Percentiles rank a stretch among this genome's conserved stretches.
These are phyloP conservation scores for Pelagophyceae sp. DNA, from an alignment of 352 stramenopile species.

Conservation along the genomic window DNA sequence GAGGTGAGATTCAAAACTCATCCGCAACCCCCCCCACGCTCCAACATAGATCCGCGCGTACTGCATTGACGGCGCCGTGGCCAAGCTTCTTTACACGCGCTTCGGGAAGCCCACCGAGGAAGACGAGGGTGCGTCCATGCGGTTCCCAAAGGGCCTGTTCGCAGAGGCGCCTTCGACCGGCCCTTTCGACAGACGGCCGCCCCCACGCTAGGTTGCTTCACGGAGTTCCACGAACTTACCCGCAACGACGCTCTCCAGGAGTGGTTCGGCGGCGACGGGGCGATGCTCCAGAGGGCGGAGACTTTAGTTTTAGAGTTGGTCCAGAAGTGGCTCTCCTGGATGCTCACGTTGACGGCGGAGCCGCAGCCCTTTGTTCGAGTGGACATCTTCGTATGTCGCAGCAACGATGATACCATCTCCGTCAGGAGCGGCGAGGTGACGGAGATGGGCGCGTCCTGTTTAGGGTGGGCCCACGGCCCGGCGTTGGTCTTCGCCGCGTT, in stretches of 20 bases:
- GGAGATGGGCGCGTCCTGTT: not conserved
- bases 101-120: not conserved
- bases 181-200: too few relatives aligned
- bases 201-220: not conserved
- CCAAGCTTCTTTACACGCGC: constrained; percentile 7
- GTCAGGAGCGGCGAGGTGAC: not conserved
- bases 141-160: not conserved
- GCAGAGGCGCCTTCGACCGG: not conserved
- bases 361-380: not conserved
- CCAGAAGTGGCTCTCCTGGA: not conserved
- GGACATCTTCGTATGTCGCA: not conserved
- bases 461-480: constrained; percentile 5
- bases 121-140: not conserved
- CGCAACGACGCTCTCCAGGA: not conserved
- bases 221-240: not conserved
- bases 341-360: not conserved
- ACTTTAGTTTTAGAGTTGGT: not conserved
- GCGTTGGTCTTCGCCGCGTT: not conserved
- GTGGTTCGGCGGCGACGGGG: not conserved
- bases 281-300: not conserved
- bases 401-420: not conserved
- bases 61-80: not conserved
- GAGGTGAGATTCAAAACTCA: not conserved
- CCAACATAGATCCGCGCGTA: not conserved
- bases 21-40: not conserved